phyloP scores from a whole-genome alignment of 805 yeast species.

The Zygosaccharomyces pseudorouxii region DNA sequence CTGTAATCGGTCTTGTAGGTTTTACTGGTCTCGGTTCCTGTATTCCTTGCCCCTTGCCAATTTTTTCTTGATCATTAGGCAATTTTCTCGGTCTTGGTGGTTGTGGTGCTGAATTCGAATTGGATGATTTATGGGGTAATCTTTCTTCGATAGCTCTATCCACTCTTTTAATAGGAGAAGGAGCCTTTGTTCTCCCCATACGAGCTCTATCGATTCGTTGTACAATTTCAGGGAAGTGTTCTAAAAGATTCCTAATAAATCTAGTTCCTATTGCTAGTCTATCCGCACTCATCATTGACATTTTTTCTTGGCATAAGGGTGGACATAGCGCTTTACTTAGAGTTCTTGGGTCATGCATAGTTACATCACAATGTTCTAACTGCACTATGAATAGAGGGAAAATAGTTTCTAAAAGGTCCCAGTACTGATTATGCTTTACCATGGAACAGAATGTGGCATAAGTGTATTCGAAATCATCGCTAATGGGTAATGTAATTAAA shows the following conservation, averaged over 20 bases:
- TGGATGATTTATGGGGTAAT: background rate
- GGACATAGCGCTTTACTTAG: slow-evolving; percentile 47
- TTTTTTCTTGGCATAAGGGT: slow-evolving; percentile 50
- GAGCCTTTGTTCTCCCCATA: slow-evolving; percentile 8
- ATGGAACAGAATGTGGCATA: slow-evolving; percentile 35
- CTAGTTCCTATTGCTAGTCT: slow-evolving; percentile 48
- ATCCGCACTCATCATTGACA: slow-evolving; percentile 42
- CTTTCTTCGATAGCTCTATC: background rate
- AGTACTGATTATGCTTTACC: slow-evolving; percentile 31
- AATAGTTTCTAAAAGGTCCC: slow-evolving; percentile 38
- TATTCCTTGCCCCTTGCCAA: background rate
- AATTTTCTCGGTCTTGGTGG: slow-evolving; percentile 10
- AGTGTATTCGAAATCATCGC: slow-evolving; percentile 46
- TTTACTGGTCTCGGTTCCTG: background rate
- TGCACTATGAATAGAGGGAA: slow-evolving; percentile 46
- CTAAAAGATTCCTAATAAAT: slow-evolving; percentile 49
- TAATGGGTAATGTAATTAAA: slow-evolving; percentile 48
- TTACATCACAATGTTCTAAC: slow-evolving; percentile 34
- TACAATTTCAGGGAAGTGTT: slow-evolving; percentile 42
- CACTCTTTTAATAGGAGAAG: slow-evolving; percentile 6
- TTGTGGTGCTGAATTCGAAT: slow-evolving; percentile 6
- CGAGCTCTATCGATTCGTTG: slow-evolving; percentile 14
- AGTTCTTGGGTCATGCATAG: slow-evolving; percentile 40
- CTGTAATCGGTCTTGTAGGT: background rate
- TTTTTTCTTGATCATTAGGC: background rate